These are phyloP conservation scores for Polytrichum commune DNA, from an alignment of 225 moss, liverwort and hornwort species.

Conservation along the genomic window DNA sequence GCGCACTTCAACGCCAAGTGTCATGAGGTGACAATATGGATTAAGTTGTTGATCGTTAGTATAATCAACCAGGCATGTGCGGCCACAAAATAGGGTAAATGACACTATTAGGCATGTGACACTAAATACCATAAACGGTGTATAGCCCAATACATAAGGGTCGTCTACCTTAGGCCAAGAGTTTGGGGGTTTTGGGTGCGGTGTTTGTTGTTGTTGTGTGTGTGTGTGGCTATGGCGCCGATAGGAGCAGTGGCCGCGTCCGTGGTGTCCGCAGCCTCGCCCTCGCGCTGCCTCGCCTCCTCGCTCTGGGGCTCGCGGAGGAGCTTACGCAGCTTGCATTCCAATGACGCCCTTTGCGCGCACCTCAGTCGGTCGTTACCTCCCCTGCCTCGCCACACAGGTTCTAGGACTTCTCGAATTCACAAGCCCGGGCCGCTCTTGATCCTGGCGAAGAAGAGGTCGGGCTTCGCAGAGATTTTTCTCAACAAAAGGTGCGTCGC, in stretches of 20 bases:
- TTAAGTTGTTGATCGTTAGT: no score
- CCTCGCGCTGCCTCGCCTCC: constrained; percentile 27
- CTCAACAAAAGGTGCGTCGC: constrained; percentile 67
- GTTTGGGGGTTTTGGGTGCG: no score
- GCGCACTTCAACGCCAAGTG: no score
- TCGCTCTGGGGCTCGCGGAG: constrained; percentile 34
- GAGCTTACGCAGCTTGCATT: constrained; percentile 6
- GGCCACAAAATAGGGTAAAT: no score
- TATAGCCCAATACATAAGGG: no score
- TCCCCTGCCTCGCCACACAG: not conserved
- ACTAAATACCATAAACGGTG: no score
- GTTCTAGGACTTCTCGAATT: constrained; percentile 24
- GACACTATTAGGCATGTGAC: no score
- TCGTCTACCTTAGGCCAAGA: no score
- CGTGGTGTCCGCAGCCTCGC: constrained; percentile 6
- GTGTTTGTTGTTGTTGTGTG: not conserved
- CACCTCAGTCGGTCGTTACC: not conserved
- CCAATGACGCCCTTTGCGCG: no score
- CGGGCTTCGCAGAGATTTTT: constrained; percentile 92
- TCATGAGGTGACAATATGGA: no score
- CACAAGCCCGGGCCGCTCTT: constrained; percentile 49
- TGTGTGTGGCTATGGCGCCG: constrained; percentile 28
- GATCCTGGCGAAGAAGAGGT: constrained; percentile 68
- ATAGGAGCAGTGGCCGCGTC: constrained; percentile 45
- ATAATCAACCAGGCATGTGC: no score